phyloP scores from a whole-genome alignment of 305 asterid species.

The Stenogyne calaminthoides region DNA sequence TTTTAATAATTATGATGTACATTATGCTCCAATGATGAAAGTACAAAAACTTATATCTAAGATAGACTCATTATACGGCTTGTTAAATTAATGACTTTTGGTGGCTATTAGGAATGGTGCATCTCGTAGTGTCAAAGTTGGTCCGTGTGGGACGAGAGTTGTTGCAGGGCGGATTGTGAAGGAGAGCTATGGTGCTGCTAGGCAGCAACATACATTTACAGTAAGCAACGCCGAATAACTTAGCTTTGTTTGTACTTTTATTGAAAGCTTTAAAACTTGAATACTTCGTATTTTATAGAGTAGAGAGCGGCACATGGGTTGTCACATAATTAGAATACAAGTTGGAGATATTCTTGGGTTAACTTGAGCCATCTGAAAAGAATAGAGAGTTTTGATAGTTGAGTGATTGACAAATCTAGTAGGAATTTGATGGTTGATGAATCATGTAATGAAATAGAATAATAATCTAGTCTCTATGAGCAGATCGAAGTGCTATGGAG shows the following conservation, averaged over 20 bases:
- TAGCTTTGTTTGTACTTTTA: slow-evolving; percentile 4
- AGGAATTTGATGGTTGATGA: neutral
- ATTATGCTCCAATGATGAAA: neutral
- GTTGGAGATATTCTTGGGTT: neutral
- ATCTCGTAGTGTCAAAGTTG: slow-evolving; percentile 72
- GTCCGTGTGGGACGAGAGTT: slow-evolving; percentile 69
- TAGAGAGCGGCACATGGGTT: neutral
- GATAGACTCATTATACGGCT: neutral
- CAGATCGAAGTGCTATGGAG: slow-evolving; percentile 97
- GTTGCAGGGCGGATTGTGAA: slow-evolving; percentile 79
- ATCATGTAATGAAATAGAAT: neutral
- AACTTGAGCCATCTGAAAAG: neutral
- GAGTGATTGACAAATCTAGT: neutral
- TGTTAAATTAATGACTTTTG: slow-evolving; percentile 18
- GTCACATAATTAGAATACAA: neutral
- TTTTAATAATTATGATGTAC: neutral
- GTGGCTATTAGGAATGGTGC: slow-evolving; percentile 59
- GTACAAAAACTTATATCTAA: neutral
- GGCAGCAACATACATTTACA: slow-evolving; percentile 95
- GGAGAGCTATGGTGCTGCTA: slow-evolving; percentile 93
- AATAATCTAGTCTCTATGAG: slow-evolving; percentile 10
- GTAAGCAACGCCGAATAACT: slow-evolving; percentile 42
- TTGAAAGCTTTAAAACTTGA: neutral
- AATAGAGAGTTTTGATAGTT: neutral
- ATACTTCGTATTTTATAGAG: neutral